Base-by-base conservation (phyloP, 1,139 yeast species). In the Neolecta irregularis region DNA sequence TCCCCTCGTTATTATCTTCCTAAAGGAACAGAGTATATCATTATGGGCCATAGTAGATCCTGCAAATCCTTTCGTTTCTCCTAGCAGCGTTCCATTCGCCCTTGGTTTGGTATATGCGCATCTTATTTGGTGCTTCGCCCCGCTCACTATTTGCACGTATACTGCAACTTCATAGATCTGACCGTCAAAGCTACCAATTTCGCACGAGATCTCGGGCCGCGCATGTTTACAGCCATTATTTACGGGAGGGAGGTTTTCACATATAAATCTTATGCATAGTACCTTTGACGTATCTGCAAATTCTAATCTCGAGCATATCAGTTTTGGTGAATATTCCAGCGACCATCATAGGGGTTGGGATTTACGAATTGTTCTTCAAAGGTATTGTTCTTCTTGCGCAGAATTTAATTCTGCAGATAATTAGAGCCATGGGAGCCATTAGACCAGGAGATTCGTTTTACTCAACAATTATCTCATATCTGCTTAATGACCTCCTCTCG, bases 41-140 rank as follows among this genome's bases (percentile, higher is more conserved):
- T 25, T 35, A 20, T 35, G 37, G 37, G 17, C 34, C 12, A 34
- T 35, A 5, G 34, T 35, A 21, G 37, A 35, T 13, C 37, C 37
- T 7, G 34, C 37, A 11, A 35, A 35, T 24, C 37, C 37, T n/a
- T 35, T 35, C 34, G 30, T 35, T 26, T 16, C 37, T n/a, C 37
- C 37, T 7, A 30, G 34, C 8, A 26, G 31, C 5, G 37, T 34
- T 5, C 37, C 37, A 2, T 35, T 17, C 25, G 33, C 37, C 3
- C 30, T 35, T 26, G 37, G 37, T 7, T 31, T 35, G 21, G 34
- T 32, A 17, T 35, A 35, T 24, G 28, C 37, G 4, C 21, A 30
- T 7, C 25, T 30, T 30, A 34, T 35, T n/a, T 26, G 26, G 9
- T 34, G 35, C 8, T 35, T 35, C 18, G 37, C 37, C 5, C 15